phyloP scores from a whole-genome alignment of 352 stramenopile species.

The Phytophthora ramorum region DNA sequence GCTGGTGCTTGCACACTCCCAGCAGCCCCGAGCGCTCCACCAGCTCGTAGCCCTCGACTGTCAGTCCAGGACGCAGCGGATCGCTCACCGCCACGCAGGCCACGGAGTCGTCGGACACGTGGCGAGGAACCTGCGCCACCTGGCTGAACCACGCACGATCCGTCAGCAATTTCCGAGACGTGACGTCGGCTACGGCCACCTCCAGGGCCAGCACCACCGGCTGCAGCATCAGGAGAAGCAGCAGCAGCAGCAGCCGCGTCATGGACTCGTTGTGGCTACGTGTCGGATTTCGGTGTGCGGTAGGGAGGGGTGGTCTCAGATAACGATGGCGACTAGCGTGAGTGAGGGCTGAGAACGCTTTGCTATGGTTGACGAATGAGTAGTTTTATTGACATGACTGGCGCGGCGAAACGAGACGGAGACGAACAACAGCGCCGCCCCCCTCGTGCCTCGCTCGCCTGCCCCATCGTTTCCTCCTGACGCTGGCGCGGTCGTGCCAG shows the following conservation, averaged over 20 bases:
- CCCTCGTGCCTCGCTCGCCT: slow-evolving; percentile 10
- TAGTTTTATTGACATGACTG: slow-evolving; percentile 44
- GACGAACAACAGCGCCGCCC: not conserved
- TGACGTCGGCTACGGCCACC: slow-evolving; percentile 15
- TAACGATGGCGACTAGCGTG: not conserved
- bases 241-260: slow-evolving; percentile 15
- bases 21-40: slow-evolving; percentile 71
- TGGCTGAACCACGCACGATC: slow-evolving; percentile 62
- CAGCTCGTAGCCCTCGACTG: slow-evolving; percentile 75
- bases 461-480: slow-evolving; percentile 37
- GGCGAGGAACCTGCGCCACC: slow-evolving; percentile 43
- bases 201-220: slow-evolving; percentile 12
- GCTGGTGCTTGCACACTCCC: slow-evolving; percentile 65
- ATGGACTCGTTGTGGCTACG: slow-evolving; percentile 8
- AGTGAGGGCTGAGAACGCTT: not conserved
- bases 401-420: slow-evolving; percentile 5
- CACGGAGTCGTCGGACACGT: slow-evolving; percentile 16
- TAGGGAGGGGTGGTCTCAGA: not conserved
- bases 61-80: slow-evolving; percentile 41
- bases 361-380: slow-evolving; percentile 26
- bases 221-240: slow-evolving; percentile 22
- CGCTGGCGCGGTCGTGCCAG: slow-evolving; percentile 31
- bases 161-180: slow-evolving; percentile 43
- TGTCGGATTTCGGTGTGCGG: slow-evolving; percentile 10
- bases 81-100: slow-evolving; percentile 46